A percentile compares a stretch with the other conserved stretches of the same genome.
phyloP scores from a whole-genome alignment of 768 basidiomycete genomes.

The Strobilomyces dryophilus region DNA sequence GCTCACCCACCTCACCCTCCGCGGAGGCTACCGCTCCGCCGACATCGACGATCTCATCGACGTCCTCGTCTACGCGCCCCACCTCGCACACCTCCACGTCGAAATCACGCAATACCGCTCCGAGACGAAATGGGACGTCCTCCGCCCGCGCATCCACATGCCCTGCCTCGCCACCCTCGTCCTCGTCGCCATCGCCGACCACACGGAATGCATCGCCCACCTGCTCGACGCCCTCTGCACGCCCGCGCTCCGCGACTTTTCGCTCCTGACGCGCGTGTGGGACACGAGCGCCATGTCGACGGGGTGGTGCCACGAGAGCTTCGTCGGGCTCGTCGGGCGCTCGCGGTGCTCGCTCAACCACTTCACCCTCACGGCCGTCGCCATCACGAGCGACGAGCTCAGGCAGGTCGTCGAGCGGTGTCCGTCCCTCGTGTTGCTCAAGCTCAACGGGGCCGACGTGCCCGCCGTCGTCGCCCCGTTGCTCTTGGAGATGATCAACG shows the following conservation, averaged over 20 bases:
- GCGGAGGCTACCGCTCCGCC: constrained; percentile 26
- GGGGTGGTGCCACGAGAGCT: constrained; percentile 28
- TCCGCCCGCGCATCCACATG: constrained; percentile 23
- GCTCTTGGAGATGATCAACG: constrained; percentile 22
- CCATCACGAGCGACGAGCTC: constrained; percentile 19
- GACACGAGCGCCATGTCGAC: constrained; percentile 28
- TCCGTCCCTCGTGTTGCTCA: constrained; percentile 28
- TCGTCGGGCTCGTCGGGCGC: constrained; percentile 22
- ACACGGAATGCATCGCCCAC: constrained; percentile 27
- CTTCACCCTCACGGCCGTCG: constrained; percentile 27
- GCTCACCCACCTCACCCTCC: constrained; percentile 29
- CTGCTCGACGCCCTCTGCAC: constrained; percentile 24
- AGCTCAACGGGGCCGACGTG: constrained; percentile 26
- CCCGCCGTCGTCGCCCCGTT: constrained; percentile 19
- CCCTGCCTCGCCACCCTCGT: constrained; percentile 29
- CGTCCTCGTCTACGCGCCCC: constrained; percentile 24
- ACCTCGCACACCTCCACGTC: constrained; percentile 28
- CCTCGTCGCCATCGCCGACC: constrained; percentile 27
- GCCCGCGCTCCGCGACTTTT: constrained; percentile 27
- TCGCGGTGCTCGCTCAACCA: constrained; percentile 29
- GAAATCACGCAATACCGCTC: constrained; percentile 30
- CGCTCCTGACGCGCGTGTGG: constrained; percentile 32
- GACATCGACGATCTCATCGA: constrained; percentile 24
- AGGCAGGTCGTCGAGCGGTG: constrained; percentile 26
- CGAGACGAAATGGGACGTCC: constrained; percentile 27